Evolutionary conservation across 805 yeast species (phyloP).

Genomic region (Teunomyces atbi): DNA sequence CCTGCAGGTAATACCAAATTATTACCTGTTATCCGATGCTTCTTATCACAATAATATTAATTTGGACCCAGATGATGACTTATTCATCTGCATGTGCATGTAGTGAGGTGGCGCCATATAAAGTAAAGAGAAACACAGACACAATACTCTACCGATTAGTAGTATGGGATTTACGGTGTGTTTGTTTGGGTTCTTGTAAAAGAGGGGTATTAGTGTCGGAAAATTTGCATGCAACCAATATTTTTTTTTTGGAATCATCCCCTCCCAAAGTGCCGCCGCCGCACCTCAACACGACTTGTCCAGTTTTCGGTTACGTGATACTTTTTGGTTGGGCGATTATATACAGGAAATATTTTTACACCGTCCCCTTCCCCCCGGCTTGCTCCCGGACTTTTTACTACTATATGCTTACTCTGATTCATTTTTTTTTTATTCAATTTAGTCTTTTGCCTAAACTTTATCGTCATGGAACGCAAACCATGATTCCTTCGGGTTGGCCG

Average conservation of each 20-base stretch:
- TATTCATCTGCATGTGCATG: too few relatives aligned
- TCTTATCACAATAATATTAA: background rate
- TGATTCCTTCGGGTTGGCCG: slow-evolving; percentile 52
- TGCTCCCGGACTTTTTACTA: background rate
- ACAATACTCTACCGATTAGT: background rate
- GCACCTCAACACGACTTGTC: background rate
- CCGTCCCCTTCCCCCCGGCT: background rate
- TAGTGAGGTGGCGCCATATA: background rate
- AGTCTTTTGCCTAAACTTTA: slow-evolving; percentile 21
- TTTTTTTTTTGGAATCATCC: background rate
- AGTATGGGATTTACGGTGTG: too few relatives aligned
- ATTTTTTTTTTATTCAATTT: background rate
- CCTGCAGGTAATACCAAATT: background rate
- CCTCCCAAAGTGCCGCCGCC: slow-evolving; percentile 1
- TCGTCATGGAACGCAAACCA: slow-evolving; percentile 64
- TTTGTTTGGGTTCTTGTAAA: background rate
- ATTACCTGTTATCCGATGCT: slow-evolving; percentile 1
- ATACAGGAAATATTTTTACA: background rate
- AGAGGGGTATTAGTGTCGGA: slow-evolving; percentile 4
- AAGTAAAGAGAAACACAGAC: background rate
- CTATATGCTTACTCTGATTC: background rate
- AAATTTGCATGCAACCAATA: slow-evolving; percentile 3
- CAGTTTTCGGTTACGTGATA: background rate
- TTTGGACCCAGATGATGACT: background rate
- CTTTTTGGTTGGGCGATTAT: background rate